Evolutionary conservation across 2,329 filamentous ascomycete species (phyloP).

Genomic region (Bipolaris gigantea): DNA sequence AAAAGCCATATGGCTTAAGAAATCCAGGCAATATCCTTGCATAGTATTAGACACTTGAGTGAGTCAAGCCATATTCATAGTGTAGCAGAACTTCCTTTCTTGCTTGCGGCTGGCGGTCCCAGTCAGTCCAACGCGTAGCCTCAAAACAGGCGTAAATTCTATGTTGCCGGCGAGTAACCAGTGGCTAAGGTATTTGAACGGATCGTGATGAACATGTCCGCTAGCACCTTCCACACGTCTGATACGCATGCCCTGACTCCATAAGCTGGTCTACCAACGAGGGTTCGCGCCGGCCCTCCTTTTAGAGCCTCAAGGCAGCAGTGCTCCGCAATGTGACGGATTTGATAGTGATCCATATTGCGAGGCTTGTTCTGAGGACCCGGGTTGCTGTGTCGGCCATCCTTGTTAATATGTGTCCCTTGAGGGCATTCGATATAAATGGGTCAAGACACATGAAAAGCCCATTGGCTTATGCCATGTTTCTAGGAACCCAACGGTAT

Average conservation of each 20-base stretch:
- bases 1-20: no score
- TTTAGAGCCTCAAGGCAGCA: neutral
- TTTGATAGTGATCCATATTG: neutral
- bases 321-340: neutral
- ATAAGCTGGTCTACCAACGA: neutral
- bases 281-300: neutral
- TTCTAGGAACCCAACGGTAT: neutral
- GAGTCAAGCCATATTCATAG: no score
- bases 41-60: no score
- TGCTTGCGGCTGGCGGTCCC: no score
- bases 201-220: neutral
- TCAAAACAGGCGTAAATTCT: neutral
- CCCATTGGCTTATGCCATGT: neutral
- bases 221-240: neutral
- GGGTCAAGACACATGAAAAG: neutral
- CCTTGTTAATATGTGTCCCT: neutral
- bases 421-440: neutral
- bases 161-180: neutral
- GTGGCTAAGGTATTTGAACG: neutral
- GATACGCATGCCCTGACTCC: neutral
- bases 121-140: neutral
- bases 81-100: no score
- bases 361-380: neutral
- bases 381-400: neutral
- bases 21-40: no score